Percentiles rank a stretch among this genome's conserved stretches.
Evolutionary conservation across 352 stramenopile species (phyloP).

Genomic region (Pythium dissimile): DNA sequence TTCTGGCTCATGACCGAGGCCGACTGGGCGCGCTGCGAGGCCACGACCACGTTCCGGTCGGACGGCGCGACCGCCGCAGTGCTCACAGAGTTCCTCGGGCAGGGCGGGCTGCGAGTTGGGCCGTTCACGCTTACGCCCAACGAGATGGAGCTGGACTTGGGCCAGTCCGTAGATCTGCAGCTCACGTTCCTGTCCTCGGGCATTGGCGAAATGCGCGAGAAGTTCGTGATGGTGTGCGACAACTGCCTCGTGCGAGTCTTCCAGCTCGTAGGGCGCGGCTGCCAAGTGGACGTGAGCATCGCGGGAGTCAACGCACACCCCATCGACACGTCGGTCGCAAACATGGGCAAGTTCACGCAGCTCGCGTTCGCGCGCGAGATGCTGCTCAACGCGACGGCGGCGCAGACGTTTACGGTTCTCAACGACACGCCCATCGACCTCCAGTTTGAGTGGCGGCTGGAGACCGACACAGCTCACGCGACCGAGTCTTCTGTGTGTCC

Average conservation of each 20-base stretch:
- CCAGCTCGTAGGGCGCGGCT: conserved; percentile 59
- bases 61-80: not conserved
- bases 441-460: conserved; percentile 50
- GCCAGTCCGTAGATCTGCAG: conserved; percentile 37
- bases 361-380: conserved; percentile 48
- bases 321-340: conserved; percentile 40
- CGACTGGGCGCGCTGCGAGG: conserved; percentile 44
- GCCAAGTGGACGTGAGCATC: conserved; percentile 59
- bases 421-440: conserved; percentile 73
- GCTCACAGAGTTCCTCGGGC: not conserved
- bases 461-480: not conserved
- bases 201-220: conserved; percentile 54
- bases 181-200: conserved; percentile 53
- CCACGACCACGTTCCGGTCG: conserved; percentile 5
- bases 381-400: conserved; percentile 25
- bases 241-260: conserved; percentile 79
- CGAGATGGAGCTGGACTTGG: conserved; percentile 45
- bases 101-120: conserved; percentile 23
- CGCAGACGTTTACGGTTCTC: conserved; percentile 42
- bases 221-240: conserved; percentile 81
- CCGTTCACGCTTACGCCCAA: conserved; percentile 57
- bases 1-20: conserved; percentile 73
- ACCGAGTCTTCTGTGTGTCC: conserved; percentile 16
- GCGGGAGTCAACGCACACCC: conserved; percentile 37
- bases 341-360: conserved; percentile 44